These are phyloP conservation scores for Niebla homalea DNA, from an alignment of 495 filamentous ascomycete species.

Conservation along the genomic window DNA sequence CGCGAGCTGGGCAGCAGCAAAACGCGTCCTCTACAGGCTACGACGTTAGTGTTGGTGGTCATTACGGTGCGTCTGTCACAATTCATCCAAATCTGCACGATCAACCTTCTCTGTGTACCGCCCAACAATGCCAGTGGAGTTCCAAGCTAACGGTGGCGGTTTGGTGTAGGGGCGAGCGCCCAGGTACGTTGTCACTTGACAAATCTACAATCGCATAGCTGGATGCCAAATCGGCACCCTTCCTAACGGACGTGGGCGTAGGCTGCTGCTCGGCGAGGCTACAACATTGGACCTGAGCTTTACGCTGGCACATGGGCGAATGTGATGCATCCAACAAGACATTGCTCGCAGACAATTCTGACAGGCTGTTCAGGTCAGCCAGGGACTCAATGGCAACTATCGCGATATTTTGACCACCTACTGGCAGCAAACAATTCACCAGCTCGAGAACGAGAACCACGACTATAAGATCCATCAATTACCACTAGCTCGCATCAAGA, in stretches of 20 bases:
- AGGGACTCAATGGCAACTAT: slow-evolving; percentile 84
- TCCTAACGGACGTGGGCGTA: slow-evolving; percentile 18
- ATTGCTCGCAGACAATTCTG: not conserved
- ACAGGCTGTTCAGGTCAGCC: slow-evolving; percentile 57
- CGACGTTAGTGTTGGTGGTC: slow-evolving; percentile 68
- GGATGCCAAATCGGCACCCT: not conserved
- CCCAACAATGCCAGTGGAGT: not conserved
- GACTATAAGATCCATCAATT: slow-evolving; percentile 97
- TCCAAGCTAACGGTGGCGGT: slow-evolving; percentile 12
- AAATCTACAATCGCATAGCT: slow-evolving; percentile 4
- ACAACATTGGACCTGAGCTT: slow-evolving; percentile 53
- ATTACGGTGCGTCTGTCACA: slow-evolving; percentile 57
- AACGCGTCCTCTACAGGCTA: slow-evolving; percentile 53
- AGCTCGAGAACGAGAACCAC: slow-evolving; percentile 86
- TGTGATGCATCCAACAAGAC: slow-evolving; percentile 34
- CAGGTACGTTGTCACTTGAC: slow-evolving; percentile 40
- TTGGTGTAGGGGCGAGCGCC: slow-evolving; percentile 59
- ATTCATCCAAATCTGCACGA: too few relatives aligned
- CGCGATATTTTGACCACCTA: slow-evolving; percentile 96
- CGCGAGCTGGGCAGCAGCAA: slow-evolving; percentile 39
- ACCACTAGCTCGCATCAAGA: slow-evolving; percentile 93
- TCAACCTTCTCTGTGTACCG: too few relatives aligned
- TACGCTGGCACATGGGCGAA: slow-evolving; percentile 95
- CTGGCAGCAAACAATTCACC: slow-evolving; percentile 95
- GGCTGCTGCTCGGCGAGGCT: slow-evolving; percentile 23